Conservation (phyloP, 2,329 filamentous ascomycete genomes). For the Cylindrodendrum hubeiense region DNA sequence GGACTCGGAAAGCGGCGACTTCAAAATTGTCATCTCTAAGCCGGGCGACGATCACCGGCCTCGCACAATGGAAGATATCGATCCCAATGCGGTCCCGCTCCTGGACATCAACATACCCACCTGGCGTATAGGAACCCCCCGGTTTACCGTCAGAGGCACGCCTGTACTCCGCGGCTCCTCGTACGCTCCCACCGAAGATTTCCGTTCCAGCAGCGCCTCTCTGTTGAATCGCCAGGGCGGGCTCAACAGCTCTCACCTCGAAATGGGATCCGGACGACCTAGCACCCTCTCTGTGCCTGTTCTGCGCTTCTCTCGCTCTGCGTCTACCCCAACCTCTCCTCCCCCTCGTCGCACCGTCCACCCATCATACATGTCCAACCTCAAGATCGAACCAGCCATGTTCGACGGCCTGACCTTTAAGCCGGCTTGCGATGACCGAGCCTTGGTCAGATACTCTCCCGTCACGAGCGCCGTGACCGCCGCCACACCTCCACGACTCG, state of each 20-base stretch:
- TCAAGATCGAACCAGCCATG: slow-evolving; percentile 76
- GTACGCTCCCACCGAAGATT: slow-evolving; percentile 80
- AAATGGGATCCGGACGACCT: slow-evolving; percentile 48
- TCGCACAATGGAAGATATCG: slow-evolving; percentile 72
- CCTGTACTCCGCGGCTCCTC: slow-evolving; percentile 85
- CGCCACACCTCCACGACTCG: slow-evolving; percentile 89
- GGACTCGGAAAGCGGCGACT: slow-evolving; percentile 73
- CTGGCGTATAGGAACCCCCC: slow-evolving; percentile 85
- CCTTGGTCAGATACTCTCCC: slow-evolving; percentile 85
- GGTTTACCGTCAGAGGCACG: slow-evolving; percentile 82
- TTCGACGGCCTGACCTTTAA: slow-evolving; percentile 86
- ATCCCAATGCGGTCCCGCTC: slow-evolving; percentile 60
- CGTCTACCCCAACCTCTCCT: slow-evolving; percentile 44
- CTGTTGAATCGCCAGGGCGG: slow-evolving; percentile 52
- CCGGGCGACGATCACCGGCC: slow-evolving; percentile 70
- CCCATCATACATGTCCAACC: slow-evolving; percentile 62
- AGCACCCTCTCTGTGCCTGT: slow-evolving; percentile 54
- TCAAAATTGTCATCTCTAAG: slow-evolving; percentile 85
- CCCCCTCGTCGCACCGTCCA: slow-evolving; percentile 56
- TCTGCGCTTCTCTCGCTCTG: slow-evolving; percentile 45
- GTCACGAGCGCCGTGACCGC: slow-evolving; percentile 82
- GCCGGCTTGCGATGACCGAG: slow-evolving; percentile 81
- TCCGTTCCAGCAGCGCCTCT: slow-evolving; percentile 72
- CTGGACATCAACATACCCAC: slow-evolving; percentile 85
- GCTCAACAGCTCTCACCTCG: slow-evolving; percentile 40